These are phyloP conservation scores for Pisolithus thermaeus DNA, from an alignment of 1,284 basidiomycete genomes.

Conservation along the genomic window DNA sequence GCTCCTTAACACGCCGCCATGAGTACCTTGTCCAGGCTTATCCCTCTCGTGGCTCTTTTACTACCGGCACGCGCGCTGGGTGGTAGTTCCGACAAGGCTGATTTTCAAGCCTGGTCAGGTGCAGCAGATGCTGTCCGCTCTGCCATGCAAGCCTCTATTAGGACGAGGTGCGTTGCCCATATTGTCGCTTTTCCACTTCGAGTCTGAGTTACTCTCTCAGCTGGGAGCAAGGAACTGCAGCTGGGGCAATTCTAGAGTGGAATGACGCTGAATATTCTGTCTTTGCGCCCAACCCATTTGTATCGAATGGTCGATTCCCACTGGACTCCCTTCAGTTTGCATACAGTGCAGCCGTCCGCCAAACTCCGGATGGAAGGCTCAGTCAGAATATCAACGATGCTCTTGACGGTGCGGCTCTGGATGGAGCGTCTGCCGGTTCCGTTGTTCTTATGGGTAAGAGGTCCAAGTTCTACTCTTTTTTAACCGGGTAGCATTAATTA, in stretches of 20 bases:
- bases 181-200: not conserved
- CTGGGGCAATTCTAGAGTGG: slow-evolving; percentile 21
- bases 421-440: slow-evolving; percentile 26
- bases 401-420: slow-evolving; percentile 25
- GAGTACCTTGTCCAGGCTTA: not conserved
- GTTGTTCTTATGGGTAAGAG: slow-evolving; percentile 20
- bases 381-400: slow-evolving; percentile 27
- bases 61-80: not conserved
- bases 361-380: slow-evolving; percentile 24
- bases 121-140: not conserved
- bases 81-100: not conserved
- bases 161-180: slow-evolving; percentile 8
- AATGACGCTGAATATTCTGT: slow-evolving; percentile 26
- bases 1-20: not conserved
- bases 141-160: slow-evolving; percentile 8
- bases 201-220: slow-evolving; percentile 7
- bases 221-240: slow-evolving; percentile 30
- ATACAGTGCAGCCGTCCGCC: slow-evolving; percentile 24
- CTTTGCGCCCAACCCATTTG: slow-evolving; percentile 18
- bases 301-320: slow-evolving; percentile 13
- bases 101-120: not conserved
- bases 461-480: not conserved
- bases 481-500: not conserved
- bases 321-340: slow-evolving; percentile 20
- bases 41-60: not conserved